Conservation (phyloP, 768 basidiomycete species). For the Phlebiopsis flavidoalba region DNA sequence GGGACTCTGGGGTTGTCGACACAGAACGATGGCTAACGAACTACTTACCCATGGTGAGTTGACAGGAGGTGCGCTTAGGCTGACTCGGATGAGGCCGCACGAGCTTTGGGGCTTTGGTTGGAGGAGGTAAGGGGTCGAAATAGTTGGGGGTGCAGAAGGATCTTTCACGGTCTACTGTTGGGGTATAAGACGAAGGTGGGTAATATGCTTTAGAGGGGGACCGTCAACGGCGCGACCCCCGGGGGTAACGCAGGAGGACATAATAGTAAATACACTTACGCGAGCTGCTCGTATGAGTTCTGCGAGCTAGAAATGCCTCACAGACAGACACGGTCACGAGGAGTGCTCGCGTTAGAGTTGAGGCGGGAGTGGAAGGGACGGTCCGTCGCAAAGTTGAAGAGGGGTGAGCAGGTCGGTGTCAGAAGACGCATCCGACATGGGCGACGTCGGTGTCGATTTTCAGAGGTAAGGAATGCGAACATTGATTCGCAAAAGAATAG, state of each 20-base stretch:
- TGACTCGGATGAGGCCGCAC: constrained; percentile 71
- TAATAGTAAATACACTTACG: constrained; percentile 16
- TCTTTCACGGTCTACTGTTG: constrained; percentile 41
- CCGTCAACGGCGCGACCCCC: background rate
- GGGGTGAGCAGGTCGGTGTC: constrained; percentile 55
- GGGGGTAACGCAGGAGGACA: background rate
- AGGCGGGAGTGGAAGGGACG: constrained; percentile 52
- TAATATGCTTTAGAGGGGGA: constrained; percentile 32
- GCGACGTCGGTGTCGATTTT: constrained; percentile 58
- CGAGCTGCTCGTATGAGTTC: constrained; percentile 20
- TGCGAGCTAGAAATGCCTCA: constrained; percentile 35
- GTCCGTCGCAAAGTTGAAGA: constrained; percentile 39
- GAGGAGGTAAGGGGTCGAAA: constrained; percentile 30
- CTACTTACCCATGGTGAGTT: constrained; percentile 72
- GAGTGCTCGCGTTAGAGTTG: constrained; percentile 53
- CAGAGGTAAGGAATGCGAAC: constrained; percentile 67
- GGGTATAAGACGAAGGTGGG: constrained; percentile 64
- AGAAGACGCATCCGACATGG: constrained; percentile 56
- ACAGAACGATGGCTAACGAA: background rate
- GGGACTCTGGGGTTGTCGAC: too few species aligned
- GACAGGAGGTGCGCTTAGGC: constrained; percentile 47
- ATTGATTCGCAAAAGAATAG: too few species aligned
- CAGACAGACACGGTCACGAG: constrained; percentile 42
- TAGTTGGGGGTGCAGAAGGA: constrained; percentile 38
- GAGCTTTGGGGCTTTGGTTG: constrained; percentile 29